These are phyloP conservation scores for Kandelia obovata DNA, from an alignment of 345 rosid genomes.

Conservation along the genomic window DNA sequence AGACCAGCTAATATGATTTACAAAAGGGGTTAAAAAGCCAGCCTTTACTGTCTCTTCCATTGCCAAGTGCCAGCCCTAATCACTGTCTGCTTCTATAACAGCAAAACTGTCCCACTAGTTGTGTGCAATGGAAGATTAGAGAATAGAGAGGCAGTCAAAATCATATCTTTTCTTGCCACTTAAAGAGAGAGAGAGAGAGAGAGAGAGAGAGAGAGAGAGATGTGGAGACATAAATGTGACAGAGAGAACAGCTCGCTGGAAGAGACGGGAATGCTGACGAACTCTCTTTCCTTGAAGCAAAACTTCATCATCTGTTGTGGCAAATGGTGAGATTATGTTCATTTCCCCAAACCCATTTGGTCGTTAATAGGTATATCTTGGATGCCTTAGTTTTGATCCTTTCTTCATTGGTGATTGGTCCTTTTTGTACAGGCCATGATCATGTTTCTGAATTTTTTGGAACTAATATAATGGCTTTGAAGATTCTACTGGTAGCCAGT, in stretches of 20 bases:
- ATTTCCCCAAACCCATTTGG: neutral
- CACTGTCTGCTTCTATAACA: constrained; percentile 6
- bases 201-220: neutral
- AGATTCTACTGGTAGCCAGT: neutral
- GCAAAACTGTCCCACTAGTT: constrained; percentile 10
- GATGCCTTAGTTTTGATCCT: neutral
- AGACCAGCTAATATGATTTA: constrained; percentile 2
- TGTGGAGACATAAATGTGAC: constrained; percentile 12
- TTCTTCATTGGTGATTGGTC: neutral
- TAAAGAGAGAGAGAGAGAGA: constrained; percentile 3
- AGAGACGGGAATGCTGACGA: neutral
- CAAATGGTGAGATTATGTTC: constrained; percentile 1
- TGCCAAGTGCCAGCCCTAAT: neutral
- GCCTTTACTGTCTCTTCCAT: constrained; percentile 9
- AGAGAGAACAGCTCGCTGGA: neutral
- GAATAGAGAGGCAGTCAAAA: constrained; percentile 5
- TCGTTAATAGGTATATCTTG: neutral
- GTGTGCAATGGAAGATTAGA: constrained; percentile 6
- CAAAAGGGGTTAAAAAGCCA: constrained; percentile 6
- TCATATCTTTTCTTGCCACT: constrained; percentile 19
- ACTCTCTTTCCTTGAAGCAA: neutral
- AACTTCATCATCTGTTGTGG: constrained; percentile 1
- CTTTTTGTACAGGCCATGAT: neutral
- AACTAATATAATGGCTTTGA: constrained; percentile 3
- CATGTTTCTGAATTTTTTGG: neutral